Base-by-base conservation (phyloP, 176 grass and related monocot species). In the Luzula sylvatica region DNA sequence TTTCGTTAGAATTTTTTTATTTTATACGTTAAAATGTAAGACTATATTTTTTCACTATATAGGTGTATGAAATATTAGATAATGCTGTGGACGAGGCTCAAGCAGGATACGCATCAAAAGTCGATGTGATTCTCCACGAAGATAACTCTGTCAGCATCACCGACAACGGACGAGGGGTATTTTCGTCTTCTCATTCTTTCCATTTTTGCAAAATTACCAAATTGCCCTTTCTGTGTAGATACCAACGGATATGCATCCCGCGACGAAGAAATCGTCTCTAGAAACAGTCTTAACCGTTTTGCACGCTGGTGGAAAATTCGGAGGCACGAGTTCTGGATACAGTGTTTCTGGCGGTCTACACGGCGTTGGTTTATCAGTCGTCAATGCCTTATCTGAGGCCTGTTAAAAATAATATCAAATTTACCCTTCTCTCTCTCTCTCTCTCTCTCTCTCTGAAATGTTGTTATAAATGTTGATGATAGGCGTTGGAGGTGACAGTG, bases 321-420 rank as follows among this genome's bases (percentile, higher is more conserved):
- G 92, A 70, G 92, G 92, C 52, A 76, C 74, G 72, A 96, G 82
- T 46, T 89, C 84, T 71, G 75, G 92, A 24, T 96, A 98, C 45
- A 90, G 55, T 79, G 85, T 98, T 58, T 85, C 92, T 43, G 92
- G 92, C 53, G 92, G 92, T 46, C 45, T 96, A 44, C 85, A 96
- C 68, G 92, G 92, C 71, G 92, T 96, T 68, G 92, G 92, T 5
- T 64, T 98, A 26, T 90, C 85, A 65, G 92, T 98, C 67, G 92
- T 98, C 59, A 98, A 98, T 80, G 92, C 92, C 72, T 86, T 98
- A 48, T 98, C 92, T 56, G 85, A 98, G 92, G 92, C 87, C 71
- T n/a, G n/a, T n/a, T 21, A 26, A 24, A 13, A 45, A 45, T 14
- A 45, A 45, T 14, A 45, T 9, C 40, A 8, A 45, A 45, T 8